Percentiles rank a stretch among this genome's conserved stretches.
Conservation (phyloP, 2,329 filamentous ascomycete species). For the Neonectria hederae region DNA sequence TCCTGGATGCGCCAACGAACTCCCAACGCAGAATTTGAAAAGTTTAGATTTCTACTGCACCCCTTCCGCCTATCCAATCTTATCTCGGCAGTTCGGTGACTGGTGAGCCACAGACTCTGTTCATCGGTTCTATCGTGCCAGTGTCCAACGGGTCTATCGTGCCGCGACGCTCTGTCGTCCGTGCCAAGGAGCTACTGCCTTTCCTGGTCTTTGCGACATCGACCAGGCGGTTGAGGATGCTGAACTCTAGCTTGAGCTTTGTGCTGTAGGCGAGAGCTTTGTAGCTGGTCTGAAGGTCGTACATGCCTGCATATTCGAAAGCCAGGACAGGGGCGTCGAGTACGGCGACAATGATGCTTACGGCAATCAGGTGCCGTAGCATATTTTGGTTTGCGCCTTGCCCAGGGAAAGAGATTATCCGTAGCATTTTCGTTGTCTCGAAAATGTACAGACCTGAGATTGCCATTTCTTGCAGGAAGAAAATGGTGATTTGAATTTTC, state of each 20-base stretch:
- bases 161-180: not conserved
- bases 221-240: slow-evolving; percentile 47
- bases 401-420: slow-evolving; percentile 4
- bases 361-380: slow-evolving; percentile 50
- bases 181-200: not conserved
- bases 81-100: not conserved
- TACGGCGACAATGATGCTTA: slow-evolving; percentile 53
- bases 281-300: slow-evolving; percentile 37
- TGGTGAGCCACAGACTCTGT: not conserved
- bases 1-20: not conserved
- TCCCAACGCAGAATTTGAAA: not conserved
- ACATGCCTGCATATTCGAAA: slow-evolving; percentile 52
- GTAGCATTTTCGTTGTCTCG: slow-evolving; percentile 54
- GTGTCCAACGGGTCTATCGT: not conserved
- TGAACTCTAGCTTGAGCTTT: slow-evolving; percentile 51
- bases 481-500: slow-evolving; percentile 64
- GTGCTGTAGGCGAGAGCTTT: slow-evolving; percentile 45
- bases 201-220: slow-evolving; percentile 29
- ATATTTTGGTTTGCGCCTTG: slow-evolving; percentile 28
- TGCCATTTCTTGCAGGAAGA: slow-evolving; percentile 64
- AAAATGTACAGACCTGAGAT: slow-evolving; percentile 64
- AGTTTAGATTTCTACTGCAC: not conserved
- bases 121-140: not conserved
- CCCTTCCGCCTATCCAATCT: not conserved
- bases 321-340: slow-evolving; percentile 46